These are phyloP conservation scores for Ustilago sp. DNA, from an alignment of 1,284 basidiomycete species.

Conservation along the genomic window DNA sequence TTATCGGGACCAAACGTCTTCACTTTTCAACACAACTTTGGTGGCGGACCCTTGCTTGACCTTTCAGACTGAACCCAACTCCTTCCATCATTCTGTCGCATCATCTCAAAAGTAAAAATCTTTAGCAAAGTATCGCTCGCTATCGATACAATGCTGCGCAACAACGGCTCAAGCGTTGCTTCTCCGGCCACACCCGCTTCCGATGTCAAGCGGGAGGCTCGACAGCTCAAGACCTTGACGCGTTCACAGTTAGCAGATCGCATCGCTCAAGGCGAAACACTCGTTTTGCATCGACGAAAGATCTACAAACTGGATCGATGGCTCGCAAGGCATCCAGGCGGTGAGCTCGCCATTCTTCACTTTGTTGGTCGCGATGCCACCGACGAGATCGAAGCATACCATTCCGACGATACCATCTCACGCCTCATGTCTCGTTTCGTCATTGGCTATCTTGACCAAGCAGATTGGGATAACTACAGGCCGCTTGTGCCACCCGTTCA, in stretches of 20 bases:
- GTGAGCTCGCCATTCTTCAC: conserved; percentile 88
- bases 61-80: not conserved
- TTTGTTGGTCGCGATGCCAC: conserved; percentile 95
- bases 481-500: conserved; percentile 90
- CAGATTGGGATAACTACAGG: conserved; percentile 74
- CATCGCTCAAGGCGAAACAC: conserved; percentile 72
- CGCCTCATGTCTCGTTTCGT: conserved; percentile 77
- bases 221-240: conserved; percentile 45
- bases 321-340: conserved; percentile 89
- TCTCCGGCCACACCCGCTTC: not conserved
- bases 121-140: not conserved
- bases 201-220: conserved; percentile 8
- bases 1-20: too few relatives aligned
- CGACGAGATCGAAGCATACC: conserved; percentile 94
- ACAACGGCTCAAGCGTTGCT: conserved; percentile 15
- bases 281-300: conserved; percentile 82
- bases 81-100: not conserved
- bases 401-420: conserved; percentile 77
- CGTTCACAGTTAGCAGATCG: conserved; percentile 59
- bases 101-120: not conserved
- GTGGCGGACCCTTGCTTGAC: conserved; percentile 2
- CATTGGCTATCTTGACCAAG: conserved; percentile 79
- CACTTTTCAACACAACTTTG: not conserved
- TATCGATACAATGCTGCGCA: conserved; percentile 2
- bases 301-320: conserved; percentile 86